These are phyloP conservation scores for Nothophaeocryptopus gaeumannii DNA, from an alignment of 2,329 filamentous ascomycete genomes.

Conservation along the genomic window DNA sequence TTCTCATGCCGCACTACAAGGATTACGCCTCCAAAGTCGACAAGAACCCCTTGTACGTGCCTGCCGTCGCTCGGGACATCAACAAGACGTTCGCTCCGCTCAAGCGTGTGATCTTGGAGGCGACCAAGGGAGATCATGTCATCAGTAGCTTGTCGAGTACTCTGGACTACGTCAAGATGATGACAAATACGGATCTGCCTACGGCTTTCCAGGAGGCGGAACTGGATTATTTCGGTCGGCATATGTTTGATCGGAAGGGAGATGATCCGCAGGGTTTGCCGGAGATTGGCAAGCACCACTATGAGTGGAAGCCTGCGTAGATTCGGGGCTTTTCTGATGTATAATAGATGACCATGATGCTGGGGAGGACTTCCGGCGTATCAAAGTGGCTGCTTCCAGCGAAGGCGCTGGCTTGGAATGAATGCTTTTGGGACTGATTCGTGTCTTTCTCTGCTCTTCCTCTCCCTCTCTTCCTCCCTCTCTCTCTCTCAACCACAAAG, in stretches of 20 bases:
- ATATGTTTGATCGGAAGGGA: slow-evolving; percentile 61
- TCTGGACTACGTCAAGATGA: slow-evolving; percentile 66
- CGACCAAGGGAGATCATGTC: slow-evolving; percentile 57
- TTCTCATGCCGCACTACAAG: slow-evolving; percentile 52
- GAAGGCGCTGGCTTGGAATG: background rate
- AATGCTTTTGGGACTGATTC: background rate
- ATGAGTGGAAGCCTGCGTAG: slow-evolving; percentile 57
- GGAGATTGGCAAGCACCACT: slow-evolving; percentile 59
- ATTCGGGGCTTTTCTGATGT: background rate
- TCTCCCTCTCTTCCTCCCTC: too few species aligned
- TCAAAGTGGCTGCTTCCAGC: background rate
- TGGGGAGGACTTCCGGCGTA: background rate
- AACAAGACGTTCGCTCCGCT: slow-evolving; percentile 50
- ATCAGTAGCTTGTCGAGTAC: slow-evolving; percentile 60
- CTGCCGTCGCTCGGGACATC: slow-evolving; percentile 54
- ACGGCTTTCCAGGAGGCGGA: slow-evolving; percentile 70
- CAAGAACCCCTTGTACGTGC: slow-evolving; percentile 48
- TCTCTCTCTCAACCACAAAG: too few species aligned
- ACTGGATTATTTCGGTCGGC: slow-evolving; percentile 67
- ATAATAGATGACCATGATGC: background rate
- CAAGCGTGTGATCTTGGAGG: slow-evolving; percentile 56
- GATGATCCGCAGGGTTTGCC: slow-evolving; percentile 52
- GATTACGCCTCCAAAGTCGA: slow-evolving; percentile 33
- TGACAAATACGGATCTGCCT: slow-evolving; percentile 57
- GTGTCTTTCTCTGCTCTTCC: too few species aligned